phyloP scores from a whole-genome alignment of 2,329 filamentous ascomycete species.

The Aspergillus sclerotialis region DNA sequence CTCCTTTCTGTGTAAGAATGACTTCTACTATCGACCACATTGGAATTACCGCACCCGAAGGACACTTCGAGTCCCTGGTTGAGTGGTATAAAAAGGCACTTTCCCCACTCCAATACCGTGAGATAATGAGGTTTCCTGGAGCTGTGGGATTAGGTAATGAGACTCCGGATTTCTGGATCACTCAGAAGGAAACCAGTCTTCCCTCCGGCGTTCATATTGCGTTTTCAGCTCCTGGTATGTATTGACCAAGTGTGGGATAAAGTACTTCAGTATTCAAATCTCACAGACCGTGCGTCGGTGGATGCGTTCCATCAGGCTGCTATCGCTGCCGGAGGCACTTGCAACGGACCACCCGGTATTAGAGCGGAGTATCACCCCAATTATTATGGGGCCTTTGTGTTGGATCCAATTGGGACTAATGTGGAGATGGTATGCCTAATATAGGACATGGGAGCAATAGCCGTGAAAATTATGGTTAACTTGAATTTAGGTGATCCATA shows the following conservation, averaged over 20 bases:
- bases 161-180: constrained; percentile 26
- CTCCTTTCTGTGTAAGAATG: too few species aligned
- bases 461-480: too few species aligned
- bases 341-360: constrained; percentile 45
- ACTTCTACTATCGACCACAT: constrained; percentile 23
- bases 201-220: constrained; percentile 15
- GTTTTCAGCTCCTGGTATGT: constrained; percentile 17
- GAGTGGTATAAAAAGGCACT: constrained; percentile 23
- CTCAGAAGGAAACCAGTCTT: constrained; percentile 4
- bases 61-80: constrained; percentile 20
- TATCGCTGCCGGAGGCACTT: constrained; percentile 38
- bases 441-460: too few species aligned
- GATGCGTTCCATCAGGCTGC: constrained; percentile 41
- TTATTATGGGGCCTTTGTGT: constrained; percentile 48
- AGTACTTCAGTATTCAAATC: neutral
- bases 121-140: constrained; percentile 18
- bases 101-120: constrained; percentile 21
- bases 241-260: neutral
- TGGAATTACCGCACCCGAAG: constrained; percentile 16
- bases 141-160: constrained; percentile 21
- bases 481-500: too few species aligned
- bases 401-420: constrained; percentile 48
- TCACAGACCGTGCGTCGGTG: constrained; percentile 37
- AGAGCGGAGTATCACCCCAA: constrained; percentile 38
- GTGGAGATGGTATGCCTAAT: constrained; percentile 44